phyloP scores from a whole-genome alignment of 306 rosid genomes.

The Vigna unguiculata region DNA sequence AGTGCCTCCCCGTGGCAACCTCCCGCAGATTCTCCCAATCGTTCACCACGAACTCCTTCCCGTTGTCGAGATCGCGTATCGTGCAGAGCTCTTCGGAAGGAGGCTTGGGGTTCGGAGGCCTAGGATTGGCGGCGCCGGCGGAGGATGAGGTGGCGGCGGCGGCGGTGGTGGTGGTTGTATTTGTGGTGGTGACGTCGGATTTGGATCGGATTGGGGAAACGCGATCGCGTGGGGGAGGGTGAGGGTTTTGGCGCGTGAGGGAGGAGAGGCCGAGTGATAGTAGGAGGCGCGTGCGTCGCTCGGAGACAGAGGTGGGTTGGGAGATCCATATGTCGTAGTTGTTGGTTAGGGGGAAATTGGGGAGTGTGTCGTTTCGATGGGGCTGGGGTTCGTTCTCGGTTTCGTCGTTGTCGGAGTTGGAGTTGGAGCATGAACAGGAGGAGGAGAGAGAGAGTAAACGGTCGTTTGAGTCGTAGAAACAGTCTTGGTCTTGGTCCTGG shows the following conservation, averaged over 20 bases:
- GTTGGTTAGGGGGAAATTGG: slow-evolving; percentile 44
- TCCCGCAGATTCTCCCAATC: slow-evolving; percentile 79
- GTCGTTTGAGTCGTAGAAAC: slow-evolving; percentile 92
- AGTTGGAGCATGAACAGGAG: slow-evolving; percentile 86
- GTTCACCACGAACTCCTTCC: slow-evolving; percentile 91
- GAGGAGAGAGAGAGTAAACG: slow-evolving; percentile 85
- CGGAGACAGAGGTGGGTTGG: slow-evolving; percentile 87
- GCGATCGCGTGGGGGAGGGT: slow-evolving; percentile 65
- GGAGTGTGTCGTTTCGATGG: slow-evolving; percentile 26
- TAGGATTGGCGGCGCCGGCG: slow-evolving; percentile 7
- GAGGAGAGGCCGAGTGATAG: slow-evolving; percentile 75
- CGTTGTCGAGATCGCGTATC: slow-evolving; percentile 91
- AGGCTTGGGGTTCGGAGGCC: not conserved
- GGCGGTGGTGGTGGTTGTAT: not conserved
- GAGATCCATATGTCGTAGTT: slow-evolving; percentile 94
- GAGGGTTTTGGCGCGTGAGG: slow-evolving; percentile 56
- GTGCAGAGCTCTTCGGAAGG: slow-evolving; percentile 50
- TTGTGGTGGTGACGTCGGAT: slow-evolving; percentile 52
- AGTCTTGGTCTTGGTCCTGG: slow-evolving; percentile 60
- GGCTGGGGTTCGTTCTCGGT: slow-evolving; percentile 36
- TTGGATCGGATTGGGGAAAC: slow-evolving; percentile 60
- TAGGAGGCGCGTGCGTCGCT: slow-evolving; percentile 82
- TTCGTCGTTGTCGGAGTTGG: slow-evolving; percentile 65
- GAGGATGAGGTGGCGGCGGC: slow-evolving; percentile 50
- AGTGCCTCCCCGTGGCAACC: slow-evolving; percentile 87